Percentiles rank a stretch among this genome's conserved stretches.
These are phyloP conservation scores for Linaria vulgaris DNA, from an alignment of 257 asterid genomes.

Conservation along the genomic window DNA sequence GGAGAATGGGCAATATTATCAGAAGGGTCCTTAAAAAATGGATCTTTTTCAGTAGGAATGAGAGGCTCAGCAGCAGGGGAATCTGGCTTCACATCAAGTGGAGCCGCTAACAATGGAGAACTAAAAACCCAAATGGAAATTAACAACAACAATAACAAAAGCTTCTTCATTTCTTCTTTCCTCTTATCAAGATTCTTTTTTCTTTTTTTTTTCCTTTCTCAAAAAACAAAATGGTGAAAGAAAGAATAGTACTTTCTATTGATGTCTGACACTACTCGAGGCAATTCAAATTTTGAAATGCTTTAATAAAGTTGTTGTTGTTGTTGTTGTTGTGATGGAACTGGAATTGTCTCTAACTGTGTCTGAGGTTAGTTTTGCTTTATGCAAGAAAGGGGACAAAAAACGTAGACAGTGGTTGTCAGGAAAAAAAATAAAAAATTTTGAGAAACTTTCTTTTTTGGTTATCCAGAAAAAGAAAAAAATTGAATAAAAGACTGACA, in stretches of 20 bases:
- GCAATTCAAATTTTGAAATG: conserved; percentile 46
- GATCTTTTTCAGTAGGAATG: conserved; percentile 54
- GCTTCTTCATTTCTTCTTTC: conserved; percentile 36
- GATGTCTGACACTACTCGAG: conserved; percentile 1
- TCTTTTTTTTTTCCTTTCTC: neutral
- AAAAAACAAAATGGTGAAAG: neutral
- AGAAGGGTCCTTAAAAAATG: conserved; percentile 39
- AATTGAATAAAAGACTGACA: conserved; percentile 30
- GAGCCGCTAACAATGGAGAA: conserved; percentile 44
- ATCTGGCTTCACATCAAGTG: conserved; percentile 62
- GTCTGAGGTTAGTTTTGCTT: conserved; percentile 19
- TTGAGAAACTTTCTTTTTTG: conserved; percentile 21
- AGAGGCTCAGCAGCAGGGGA: conserved; percentile 83
- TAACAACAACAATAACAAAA: conserved; percentile 39
- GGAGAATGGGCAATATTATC: conserved; percentile 40
- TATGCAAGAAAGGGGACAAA: conserved; percentile 47
- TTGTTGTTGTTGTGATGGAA: too few species aligned
- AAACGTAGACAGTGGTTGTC: conserved; percentile 28
- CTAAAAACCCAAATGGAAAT: conserved; percentile 50
- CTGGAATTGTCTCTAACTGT: conserved; percentile 13
- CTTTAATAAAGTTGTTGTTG: conserved; percentile 20
- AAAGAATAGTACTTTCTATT: neutral
- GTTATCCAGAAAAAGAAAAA: conserved; percentile 38
- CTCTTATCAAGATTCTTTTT: conserved; percentile 16
- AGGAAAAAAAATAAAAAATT: conserved; percentile 19